Evolutionary conservation across 352 stramenopile species (phyloP).

Genomic region (Hyaloperonospora arabidopsidis): DNA sequence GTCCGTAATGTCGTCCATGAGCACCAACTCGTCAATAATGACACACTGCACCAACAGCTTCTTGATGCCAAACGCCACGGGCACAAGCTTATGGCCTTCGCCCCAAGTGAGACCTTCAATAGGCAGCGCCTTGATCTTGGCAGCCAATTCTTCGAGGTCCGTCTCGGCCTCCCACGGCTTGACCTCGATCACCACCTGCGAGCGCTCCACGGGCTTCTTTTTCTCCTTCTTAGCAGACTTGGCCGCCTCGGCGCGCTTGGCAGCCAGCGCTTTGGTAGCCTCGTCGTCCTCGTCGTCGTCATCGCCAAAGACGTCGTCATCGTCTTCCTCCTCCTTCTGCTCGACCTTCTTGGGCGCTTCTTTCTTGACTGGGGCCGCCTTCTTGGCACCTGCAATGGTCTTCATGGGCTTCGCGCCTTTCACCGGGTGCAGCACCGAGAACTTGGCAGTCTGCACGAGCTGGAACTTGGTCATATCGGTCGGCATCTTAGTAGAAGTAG

Average conservation of each 20-base stretch:
- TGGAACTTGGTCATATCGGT: slow-evolving; percentile 50
- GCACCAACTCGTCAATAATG: slow-evolving; percentile 75
- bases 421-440: slow-evolving; percentile 47
- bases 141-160: slow-evolving; percentile 60
- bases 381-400: slow-evolving; percentile 31
- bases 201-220: slow-evolving; percentile 54
- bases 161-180: slow-evolving; percentile 78
- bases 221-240: slow-evolving; percentile 60
- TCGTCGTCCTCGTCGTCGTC: slow-evolving; percentile 56
- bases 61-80: slow-evolving; percentile 81
- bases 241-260: slow-evolving; percentile 45
- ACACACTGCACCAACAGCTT: slow-evolving; percentile 80
- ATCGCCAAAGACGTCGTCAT: slow-evolving; percentile 54
- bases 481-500: slow-evolving; percentile 19
- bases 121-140: slow-evolving; percentile 67
- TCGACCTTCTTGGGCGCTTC: slow-evolving; percentile 27
- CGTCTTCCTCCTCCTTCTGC: slow-evolving; percentile 40
- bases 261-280: slow-evolving; percentile 41
- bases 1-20: slow-evolving; percentile 79
- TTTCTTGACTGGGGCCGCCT: slow-evolving; percentile 23
- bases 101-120: slow-evolving; percentile 73
- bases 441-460: slow-evolving; percentile 61
- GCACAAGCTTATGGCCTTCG: slow-evolving; percentile 76
- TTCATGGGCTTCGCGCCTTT: slow-evolving; percentile 64
- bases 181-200: slow-evolving; percentile 56